A percentile compares a stretch with the other conserved stretches of the same genome.
Evolutionary conservation across 192 early-diverging fungal species (phyloP).

Genomic region (Funneliformis geosporum): DNA sequence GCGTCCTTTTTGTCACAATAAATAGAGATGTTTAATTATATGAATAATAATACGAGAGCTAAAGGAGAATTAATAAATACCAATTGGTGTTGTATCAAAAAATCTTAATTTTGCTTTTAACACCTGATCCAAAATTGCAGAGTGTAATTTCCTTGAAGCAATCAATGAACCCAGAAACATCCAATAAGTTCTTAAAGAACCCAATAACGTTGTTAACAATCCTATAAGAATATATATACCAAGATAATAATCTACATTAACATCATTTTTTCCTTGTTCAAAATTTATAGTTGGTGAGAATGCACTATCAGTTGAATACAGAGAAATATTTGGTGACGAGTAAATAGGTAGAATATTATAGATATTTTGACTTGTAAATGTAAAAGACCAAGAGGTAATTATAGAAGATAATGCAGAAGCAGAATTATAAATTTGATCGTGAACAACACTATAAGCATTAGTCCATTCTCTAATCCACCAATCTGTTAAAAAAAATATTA

Average conservation of each 20-base stretch:
- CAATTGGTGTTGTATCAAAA: constrained; percentile 90
- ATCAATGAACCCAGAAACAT: constrained; percentile 50
- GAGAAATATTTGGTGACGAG: background rate
- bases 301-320: background rate
- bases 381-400: background rate
- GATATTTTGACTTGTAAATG: background rate
- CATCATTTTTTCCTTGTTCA: constrained; percentile 36
- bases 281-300: background rate
- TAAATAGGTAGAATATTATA: background rate
- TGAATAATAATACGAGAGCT: constrained; percentile 31
- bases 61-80: constrained; percentile 32
- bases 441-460: constrained; percentile 11
- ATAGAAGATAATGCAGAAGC: background rate
- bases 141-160: constrained; percentile 64
- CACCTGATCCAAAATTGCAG: constrained; percentile 55
- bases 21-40: background rate
- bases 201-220: constrained; percentile 43
- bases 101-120: constrained; percentile 77
- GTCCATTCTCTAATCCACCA: constrained; percentile 33
- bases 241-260: constrained; percentile 64
- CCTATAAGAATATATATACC: constrained; percentile 62
- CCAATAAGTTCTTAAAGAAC: constrained; percentile 43
- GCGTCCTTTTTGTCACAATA: constrained; percentile 30
- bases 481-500: constrained; percentile 20
- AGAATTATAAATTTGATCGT: background rate